These are phyloP conservation scores for Epichloe typhina DNA, from an alignment of 2,329 filamentous ascomycete genomes.

Conservation along the genomic window DNA sequence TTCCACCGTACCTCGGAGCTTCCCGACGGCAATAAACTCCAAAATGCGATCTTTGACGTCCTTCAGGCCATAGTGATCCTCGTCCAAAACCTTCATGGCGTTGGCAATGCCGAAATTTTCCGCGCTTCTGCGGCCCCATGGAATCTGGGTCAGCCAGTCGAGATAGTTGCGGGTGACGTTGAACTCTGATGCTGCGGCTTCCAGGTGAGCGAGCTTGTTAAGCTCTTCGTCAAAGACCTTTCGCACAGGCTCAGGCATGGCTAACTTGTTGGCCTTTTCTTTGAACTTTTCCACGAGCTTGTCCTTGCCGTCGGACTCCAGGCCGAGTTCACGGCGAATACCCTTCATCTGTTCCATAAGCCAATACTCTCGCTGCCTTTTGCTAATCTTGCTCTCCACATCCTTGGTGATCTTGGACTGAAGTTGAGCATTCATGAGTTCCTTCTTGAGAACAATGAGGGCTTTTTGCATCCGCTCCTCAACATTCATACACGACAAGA, in stretches of 20 bases:
- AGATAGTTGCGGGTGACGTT: conserved; percentile 97
- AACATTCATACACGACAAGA: conserved; percentile 77
- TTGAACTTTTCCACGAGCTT: conserved; percentile 96
- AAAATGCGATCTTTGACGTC: conserved; percentile 98
- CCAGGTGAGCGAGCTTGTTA: conserved; percentile 90
- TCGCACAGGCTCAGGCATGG: conserved; percentile 92
- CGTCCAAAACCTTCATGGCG: conserved; percentile 79
- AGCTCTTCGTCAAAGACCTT: conserved; percentile 98
- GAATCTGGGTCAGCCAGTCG: conserved; percentile 96
- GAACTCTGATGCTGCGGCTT: conserved; percentile 93
- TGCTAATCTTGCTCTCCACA: conserved; percentile 93
- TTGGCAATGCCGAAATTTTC: conserved; percentile 96
- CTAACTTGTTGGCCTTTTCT: conserved; percentile 83
- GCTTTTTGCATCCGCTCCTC: conserved; percentile 88
- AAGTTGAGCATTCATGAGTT: conserved; percentile 93
- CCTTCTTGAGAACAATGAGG: conserved; percentile 86
- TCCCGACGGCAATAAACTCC: conserved; percentile 96
- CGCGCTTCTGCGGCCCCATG: conserved; percentile 87
- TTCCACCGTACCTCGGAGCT: conserved; percentile 90
- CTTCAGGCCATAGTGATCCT: conserved; percentile 93
- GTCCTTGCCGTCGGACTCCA: conserved; percentile 96
- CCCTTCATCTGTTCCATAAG: conserved; percentile 99
- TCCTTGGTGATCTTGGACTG: conserved; percentile 97
- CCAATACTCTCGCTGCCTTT: conserved; percentile 95
- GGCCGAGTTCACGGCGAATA: conserved; percentile 85